Evolutionary conservation across 2,329 filamentous ascomycete species (phyloP).

Genomic region (Cadophora gregata): DNA sequence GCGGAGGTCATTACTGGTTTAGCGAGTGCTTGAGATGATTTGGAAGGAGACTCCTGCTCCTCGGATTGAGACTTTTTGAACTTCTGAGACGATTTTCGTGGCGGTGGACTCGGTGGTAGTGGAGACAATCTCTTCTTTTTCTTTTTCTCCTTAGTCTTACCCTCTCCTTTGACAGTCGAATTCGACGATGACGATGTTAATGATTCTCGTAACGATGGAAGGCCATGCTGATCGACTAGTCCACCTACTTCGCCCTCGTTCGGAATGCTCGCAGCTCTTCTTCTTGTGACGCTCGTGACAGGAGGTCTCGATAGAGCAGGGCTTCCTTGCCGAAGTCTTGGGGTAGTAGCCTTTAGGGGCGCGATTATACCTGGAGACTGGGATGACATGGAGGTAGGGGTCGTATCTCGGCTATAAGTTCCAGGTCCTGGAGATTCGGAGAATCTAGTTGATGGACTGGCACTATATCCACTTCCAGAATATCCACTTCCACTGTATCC

Average conservation of each 20-base stretch:
- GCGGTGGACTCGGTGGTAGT: constrained; percentile 64
- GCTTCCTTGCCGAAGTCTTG: constrained; percentile 59
- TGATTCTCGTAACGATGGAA: constrained; percentile 72
- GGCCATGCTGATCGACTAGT: constrained; percentile 58
- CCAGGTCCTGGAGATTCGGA: constrained; percentile 74
- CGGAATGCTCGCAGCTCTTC: constrained; percentile 60
- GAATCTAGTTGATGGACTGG: constrained; percentile 76
- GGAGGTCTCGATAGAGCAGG: constrained; percentile 63
- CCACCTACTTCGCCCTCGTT: constrained; percentile 56
- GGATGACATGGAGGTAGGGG: constrained; percentile 78
- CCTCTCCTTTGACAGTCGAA: constrained; percentile 66
- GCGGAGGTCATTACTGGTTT: constrained; percentile 27
- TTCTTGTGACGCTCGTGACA: constrained; percentile 53
- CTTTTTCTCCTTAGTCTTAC: constrained; percentile 52
- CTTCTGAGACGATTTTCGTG: constrained; percentile 66
- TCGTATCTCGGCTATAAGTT: constrained; percentile 77
- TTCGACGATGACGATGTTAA: constrained; percentile 75
- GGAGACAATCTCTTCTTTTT: constrained; percentile 53
- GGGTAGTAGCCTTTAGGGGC: constrained; percentile 48
- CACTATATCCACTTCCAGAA: constrained; percentile 61
- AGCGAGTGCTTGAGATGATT: constrained; percentile 44
- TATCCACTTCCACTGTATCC: constrained; percentile 47
- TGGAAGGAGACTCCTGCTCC: constrained; percentile 49
- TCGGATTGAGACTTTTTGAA: constrained; percentile 49
- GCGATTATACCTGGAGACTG: constrained; percentile 69